Evolutionary conservation across 768 basidiomycete species (phyloP).

Genomic region (Lactarius pseudohatsudake): DNA sequence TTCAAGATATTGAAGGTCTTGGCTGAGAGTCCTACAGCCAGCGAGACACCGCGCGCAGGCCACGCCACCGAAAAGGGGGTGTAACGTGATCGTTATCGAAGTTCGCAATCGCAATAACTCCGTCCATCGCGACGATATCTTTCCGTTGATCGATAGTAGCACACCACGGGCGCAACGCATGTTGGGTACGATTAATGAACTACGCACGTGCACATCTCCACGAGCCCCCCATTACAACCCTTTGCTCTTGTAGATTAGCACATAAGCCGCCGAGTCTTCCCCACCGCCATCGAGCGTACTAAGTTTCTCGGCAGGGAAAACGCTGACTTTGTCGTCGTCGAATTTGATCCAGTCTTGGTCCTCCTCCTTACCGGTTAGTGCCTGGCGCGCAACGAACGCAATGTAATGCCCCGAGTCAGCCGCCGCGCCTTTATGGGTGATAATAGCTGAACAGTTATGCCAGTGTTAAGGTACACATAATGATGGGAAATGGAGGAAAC

Average conservation of each 20-base stretch:
- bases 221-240: slow-evolving; percentile 28
- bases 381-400: slow-evolving; percentile 56
- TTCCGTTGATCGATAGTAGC: slow-evolving; percentile 1
- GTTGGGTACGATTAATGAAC: slow-evolving; percentile 15
- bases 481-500: slow-evolving; percentile 34
- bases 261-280: slow-evolving; percentile 88
- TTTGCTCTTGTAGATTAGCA: slow-evolving; percentile 80
- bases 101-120: background rate
- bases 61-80: background rate
- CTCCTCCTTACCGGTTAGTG: slow-evolving; percentile 44
- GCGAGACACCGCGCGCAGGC: background rate
- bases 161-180: background rate
- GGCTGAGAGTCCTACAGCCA: background rate
- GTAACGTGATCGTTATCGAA: background rate
- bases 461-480: slow-evolving; percentile 12
- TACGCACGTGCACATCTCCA: slow-evolving; percentile 8
- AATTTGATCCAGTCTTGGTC: slow-evolving; percentile 95
- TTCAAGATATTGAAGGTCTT: background rate
- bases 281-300: slow-evolving; percentile 85
- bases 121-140: background rate
- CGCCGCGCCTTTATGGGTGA: slow-evolving; percentile 95
- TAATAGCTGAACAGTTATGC: slow-evolving; percentile 57
- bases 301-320: slow-evolving; percentile 85
- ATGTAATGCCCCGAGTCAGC: slow-evolving; percentile 98
- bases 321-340: slow-evolving; percentile 91